These are phyloP conservation scores for Dactylellina haptotyla DNA, from an alignment of 2,329 filamentous ascomycete species.

Conservation along the genomic window DNA sequence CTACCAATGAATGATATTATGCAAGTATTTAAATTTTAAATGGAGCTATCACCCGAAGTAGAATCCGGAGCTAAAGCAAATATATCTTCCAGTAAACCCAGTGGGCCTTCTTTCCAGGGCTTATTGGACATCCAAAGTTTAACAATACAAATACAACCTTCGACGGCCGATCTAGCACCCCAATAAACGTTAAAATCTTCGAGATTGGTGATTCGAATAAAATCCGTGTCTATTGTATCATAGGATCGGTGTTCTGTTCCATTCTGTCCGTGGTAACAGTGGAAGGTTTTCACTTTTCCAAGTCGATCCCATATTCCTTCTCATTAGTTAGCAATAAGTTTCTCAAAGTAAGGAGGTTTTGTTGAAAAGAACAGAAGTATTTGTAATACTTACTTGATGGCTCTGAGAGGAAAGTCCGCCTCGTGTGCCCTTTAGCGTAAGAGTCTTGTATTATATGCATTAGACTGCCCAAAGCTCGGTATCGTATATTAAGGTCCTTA, in stretches of 20 bases:
- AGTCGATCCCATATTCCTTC: neutral
- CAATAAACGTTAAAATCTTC: constrained; percentile 7
- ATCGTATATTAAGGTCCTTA: neutral
- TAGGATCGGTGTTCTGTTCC: neutral
- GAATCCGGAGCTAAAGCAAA: constrained; percentile 6
- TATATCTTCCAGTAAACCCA: neutral
- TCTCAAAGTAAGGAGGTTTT: neutral
- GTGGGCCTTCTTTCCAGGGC: neutral
- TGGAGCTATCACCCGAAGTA: constrained; percentile 16
- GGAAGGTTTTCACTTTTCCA: constrained; percentile 5
- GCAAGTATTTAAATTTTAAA: no score
- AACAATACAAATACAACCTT: neutral
- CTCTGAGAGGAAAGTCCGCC: neutral
- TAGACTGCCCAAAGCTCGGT: constrained; percentile 5
- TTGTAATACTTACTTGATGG: constrained; percentile 5
- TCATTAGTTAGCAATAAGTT: neutral
- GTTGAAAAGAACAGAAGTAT: neutral
- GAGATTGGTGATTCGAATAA: neutral
- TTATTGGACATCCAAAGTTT: constrained; percentile 4
- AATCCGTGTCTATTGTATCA: neutral
- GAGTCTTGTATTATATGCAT: constrained; percentile 23
- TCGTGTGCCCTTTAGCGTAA: constrained; percentile 27
- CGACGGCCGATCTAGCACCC: constrained; percentile 17
- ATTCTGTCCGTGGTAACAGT: constrained; percentile 19
- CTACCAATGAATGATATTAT: no score